Evolutionary conservation across 768 basidiomycete genomes (phyloP).

Genomic region (Dentipellis fragilis): DNA sequence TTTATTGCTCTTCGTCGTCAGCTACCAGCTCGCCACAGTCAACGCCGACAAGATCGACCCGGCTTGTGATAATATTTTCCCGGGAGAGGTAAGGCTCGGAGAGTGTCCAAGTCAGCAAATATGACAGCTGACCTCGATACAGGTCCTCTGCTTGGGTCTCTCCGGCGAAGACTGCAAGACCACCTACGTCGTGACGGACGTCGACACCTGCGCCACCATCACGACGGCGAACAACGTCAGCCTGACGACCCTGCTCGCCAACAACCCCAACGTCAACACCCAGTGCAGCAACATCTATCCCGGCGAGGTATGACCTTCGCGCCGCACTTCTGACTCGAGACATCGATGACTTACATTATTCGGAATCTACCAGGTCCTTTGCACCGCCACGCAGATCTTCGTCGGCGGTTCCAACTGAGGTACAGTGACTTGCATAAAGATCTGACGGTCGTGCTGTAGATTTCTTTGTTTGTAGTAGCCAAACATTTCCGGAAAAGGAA

Average conservation of each 20-base stretch:
- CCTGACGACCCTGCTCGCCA: slow-evolving; percentile 42
- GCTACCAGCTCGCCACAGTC: slow-evolving; percentile 64
- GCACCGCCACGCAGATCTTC: not conserved
- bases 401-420: too few species aligned
- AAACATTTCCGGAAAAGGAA: too few species aligned
- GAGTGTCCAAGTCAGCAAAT: not conserved
- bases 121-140: not conserved
- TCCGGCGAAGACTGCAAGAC: slow-evolving; percentile 48
- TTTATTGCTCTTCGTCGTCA: slow-evolving; percentile 17
- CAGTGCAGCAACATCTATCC: slow-evolving; percentile 60
- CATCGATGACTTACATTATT: not conserved
- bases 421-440: too few species aligned
- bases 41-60: slow-evolving; percentile 42
- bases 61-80: slow-evolving; percentile 48
- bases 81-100: slow-evolving; percentile 20
- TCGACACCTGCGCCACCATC: slow-evolving; percentile 52
- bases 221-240: slow-evolving; percentile 31
- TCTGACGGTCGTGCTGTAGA: too few species aligned
- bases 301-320: slow-evolving; percentile 46
- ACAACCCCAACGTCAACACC: slow-evolving; percentile 65
- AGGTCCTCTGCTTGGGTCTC: slow-evolving; percentile 51
- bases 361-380: not conserved
- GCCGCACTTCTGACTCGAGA: not conserved
- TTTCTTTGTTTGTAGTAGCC: too few species aligned
- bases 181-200: slow-evolving; percentile 44